These are phyloP conservation scores for Claviceps sp. DNA, from an alignment of 2,329 filamentous ascomycete species.

Conservation along the genomic window DNA sequence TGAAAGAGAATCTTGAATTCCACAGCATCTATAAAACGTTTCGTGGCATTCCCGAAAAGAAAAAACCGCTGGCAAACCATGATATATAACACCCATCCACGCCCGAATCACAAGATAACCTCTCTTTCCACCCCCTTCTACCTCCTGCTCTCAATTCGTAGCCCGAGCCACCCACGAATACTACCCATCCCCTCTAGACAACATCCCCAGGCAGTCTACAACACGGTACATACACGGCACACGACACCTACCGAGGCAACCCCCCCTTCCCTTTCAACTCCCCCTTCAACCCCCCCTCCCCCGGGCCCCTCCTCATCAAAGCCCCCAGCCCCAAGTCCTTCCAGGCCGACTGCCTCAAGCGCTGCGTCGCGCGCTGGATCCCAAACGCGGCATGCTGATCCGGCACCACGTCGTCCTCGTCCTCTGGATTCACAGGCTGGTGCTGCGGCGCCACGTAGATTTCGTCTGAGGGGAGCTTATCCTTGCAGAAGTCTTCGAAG, in stretches of 20 bases:
- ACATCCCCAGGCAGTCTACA: too few species aligned
- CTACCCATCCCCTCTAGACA: not conserved
- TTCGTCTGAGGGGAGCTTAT: conserved; percentile 60
- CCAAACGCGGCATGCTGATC: conserved; percentile 83
- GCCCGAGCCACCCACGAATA: not conserved
- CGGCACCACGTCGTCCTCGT: conserved; percentile 78
- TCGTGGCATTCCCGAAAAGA: not conserved
- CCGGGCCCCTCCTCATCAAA: conserved; percentile 52
- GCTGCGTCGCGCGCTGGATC: conserved; percentile 68
- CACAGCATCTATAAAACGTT: too few species aligned
- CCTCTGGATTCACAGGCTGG: conserved; percentile 74
- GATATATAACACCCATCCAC: not conserved
- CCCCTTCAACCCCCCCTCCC: conserved; percentile 6
- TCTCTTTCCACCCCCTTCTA: not conserved
- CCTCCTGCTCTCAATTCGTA: not conserved
- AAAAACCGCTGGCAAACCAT: not conserved
- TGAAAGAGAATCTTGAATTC: not conserved
- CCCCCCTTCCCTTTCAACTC: not conserved
- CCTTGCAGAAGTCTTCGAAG: conserved; percentile 63
- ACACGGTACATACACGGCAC: not conserved
- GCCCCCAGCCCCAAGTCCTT: conserved; percentile 62
- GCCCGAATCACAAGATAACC: not conserved
- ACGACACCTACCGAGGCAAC: not conserved
- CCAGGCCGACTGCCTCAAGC: conserved; percentile 59
- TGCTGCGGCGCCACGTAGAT: conserved; percentile 71